Conservation (phyloP, 2,329 filamentous ascomycete genomes). For the Aspergillus fumigatiaffinis region DNA sequence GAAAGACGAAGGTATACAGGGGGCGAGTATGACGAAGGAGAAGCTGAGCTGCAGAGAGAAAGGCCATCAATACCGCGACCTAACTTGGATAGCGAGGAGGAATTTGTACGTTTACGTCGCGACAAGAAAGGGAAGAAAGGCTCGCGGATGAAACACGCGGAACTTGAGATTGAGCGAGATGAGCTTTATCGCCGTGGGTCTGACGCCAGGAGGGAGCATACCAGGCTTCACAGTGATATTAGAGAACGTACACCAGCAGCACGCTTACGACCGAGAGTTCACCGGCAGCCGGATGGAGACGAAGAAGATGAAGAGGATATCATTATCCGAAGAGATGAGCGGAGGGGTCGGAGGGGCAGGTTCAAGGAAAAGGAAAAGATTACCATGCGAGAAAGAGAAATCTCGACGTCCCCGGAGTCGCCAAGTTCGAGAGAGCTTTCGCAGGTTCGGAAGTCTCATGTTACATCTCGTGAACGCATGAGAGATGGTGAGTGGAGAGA, state of each 20-base stretch:
- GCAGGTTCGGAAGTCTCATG: slow-evolving; percentile 63
- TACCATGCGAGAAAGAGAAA: slow-evolving; percentile 30
- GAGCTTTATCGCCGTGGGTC: slow-evolving; percentile 1
- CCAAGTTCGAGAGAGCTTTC: slow-evolving; percentile 60
- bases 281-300: slow-evolving; percentile 11
- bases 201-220: slow-evolving; percentile 4
- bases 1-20: slow-evolving; percentile 7
- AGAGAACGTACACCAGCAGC: slow-evolving; percentile 4
- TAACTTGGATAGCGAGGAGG: slow-evolving; percentile 3
- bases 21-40: slow-evolving; percentile 12
- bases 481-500: slow-evolving; percentile 64
- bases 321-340: slow-evolving; percentile 27
- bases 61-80: slow-evolving; percentile 7
- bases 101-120: slow-evolving; percentile 2
- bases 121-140: slow-evolving; percentile 6
- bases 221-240: slow-evolving; percentile 5
- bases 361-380: slow-evolving; percentile 37
- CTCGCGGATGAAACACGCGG: background rate
- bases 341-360: slow-evolving; percentile 13
- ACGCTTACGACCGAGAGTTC: slow-evolving; percentile 7
- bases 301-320: slow-evolving; percentile 29
- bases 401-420: slow-evolving; percentile 41
- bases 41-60: slow-evolving; percentile 1
- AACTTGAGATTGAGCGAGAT: slow-evolving; percentile 8
- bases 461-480: slow-evolving; percentile 70